Conservation (phyloP, 2,329 filamentous ascomycete genomes). For the Fusarium begoniae region DNA sequence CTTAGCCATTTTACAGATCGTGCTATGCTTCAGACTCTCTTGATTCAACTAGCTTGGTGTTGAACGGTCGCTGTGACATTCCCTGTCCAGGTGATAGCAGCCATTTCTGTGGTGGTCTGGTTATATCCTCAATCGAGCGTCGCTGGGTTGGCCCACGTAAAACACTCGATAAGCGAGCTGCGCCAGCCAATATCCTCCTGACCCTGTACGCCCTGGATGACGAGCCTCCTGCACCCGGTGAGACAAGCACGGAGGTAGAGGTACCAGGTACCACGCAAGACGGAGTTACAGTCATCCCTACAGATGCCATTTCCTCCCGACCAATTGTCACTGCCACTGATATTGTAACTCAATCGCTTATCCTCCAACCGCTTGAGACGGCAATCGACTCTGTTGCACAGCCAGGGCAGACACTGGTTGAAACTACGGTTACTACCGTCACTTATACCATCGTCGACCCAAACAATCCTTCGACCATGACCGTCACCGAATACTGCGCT, state of each 20-base stretch:
- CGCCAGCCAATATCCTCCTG: neutral
- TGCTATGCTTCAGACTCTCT: neutral
- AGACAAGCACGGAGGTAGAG: neutral
- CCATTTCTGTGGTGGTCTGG: neutral
- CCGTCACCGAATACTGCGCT: neutral
- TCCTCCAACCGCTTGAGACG: neutral
- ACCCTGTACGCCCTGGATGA: neutral
- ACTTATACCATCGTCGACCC: neutral
- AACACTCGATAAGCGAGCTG: neutral
- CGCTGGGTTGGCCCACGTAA: neutral
- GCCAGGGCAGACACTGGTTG: neutral
- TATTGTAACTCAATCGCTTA: accelerated
- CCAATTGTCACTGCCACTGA: accelerated
- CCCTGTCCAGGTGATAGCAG: neutral
- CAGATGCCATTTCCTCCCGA: accelerated
- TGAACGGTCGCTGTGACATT: neutral
- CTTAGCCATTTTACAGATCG: accelerated
- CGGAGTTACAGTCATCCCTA: neutral
- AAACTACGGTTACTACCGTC: neutral
- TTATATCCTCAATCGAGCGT: neutral
- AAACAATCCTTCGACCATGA: neutral
- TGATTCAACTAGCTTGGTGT: neutral
- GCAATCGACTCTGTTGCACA: neutral
- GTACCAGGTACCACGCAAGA: neutral
- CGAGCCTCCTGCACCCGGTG: accelerated